Base-by-base conservation (phyloP, 2,329 filamentous ascomycete species). In the Aspergillus nomiae region DNA sequence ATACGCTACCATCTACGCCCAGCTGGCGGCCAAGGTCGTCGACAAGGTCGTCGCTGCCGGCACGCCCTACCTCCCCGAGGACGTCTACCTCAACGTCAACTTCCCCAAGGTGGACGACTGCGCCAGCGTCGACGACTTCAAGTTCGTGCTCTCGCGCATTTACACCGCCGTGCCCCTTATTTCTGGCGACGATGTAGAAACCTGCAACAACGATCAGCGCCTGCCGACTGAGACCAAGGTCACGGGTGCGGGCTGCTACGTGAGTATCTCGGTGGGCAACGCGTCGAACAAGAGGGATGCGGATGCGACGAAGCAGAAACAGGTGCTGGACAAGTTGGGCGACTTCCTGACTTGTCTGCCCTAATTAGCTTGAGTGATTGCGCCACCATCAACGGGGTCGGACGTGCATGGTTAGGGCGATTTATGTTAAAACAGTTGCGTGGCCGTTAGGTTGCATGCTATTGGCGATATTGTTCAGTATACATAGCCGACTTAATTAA, bases 51-150 rank as follows among this genome's bases (percentile, higher is more conserved):
- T 89, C 32, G 80, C 75, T 1, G 81, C 84, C 0, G 87, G 87
- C 45, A 80, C 80, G 45, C 89, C 90, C 0, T 91, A 89, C 70
- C 80, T 92, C 4, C 89, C 89, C 0, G 69, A 78, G 0, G 81
- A 84, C 53, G 81, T 86, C 3, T 90, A 83, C 73, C 82, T 92
- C 36, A 92, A 91, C 67, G 88, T 92, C 69, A 92, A 92, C 77
- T 90, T 90, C 70, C 86, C 87, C 6, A 63, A 50, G 6, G 83
- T 86, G 1, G 76, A 72, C 2, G 75, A 77, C 7, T 91, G 89
- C 77, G 81, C 78, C 14, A 77, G 79, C 26, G 74, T 83, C 0
- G 77, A 77, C 34, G 77, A 88, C 59, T 90, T 90, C 81, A 82
- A 83, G 68, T 92, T 86, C 74, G 85, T 91, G 5, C 77, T 91